Conservation (phyloP, 495 filamentous ascomycete genomes). For the Glarea lozoyensis region DNA sequence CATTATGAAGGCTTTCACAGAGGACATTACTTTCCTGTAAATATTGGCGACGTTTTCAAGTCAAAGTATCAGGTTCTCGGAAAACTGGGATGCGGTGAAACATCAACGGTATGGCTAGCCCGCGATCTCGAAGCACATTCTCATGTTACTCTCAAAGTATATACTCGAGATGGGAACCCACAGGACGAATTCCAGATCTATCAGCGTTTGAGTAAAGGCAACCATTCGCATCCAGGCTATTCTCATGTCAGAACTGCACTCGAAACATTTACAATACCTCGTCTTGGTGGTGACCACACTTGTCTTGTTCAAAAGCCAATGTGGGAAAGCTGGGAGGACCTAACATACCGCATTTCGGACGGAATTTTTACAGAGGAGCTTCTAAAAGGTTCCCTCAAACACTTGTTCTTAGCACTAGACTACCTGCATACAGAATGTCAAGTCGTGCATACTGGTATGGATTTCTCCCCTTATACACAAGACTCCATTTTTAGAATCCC, state of each 20-base stretch:
- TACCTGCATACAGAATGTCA: slow-evolving; percentile 24
- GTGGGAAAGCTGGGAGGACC: slow-evolving; percentile 9
- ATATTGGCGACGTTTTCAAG: slow-evolving; percentile 37
- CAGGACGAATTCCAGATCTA: slow-evolving; percentile 22
- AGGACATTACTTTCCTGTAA: slow-evolving; percentile 36
- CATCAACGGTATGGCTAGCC: slow-evolving; percentile 45
- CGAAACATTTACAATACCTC: slow-evolving; percentile 19
- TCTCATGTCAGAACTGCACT: slow-evolving; percentile 24
- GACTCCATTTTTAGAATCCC: too few species aligned
- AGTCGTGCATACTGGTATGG: slow-evolving; percentile 22
- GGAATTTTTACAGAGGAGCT: slow-evolving; percentile 20
- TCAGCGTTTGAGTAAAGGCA: slow-evolving; percentile 18
- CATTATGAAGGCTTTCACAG: slow-evolving; percentile 29
- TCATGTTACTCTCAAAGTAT: slow-evolving; percentile 14
- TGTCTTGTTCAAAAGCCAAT: slow-evolving; percentile 12
- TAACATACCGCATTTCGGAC: slow-evolving; percentile 1
- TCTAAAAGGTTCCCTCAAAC: slow-evolving; percentile 18
- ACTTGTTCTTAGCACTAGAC: slow-evolving; percentile 22
- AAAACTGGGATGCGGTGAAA: slow-evolving; percentile 44
- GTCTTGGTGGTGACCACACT: slow-evolving; percentile 9
- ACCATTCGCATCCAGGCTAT: slow-evolving; percentile 16
- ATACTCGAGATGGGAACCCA: slow-evolving; percentile 12
- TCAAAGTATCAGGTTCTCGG: slow-evolving; percentile 40
- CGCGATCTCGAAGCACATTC: slow-evolving; percentile 35
- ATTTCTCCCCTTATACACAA: not conserved